phyloP scores from a whole-genome alignment of 345 rosid species.

The Salix dunnii region DNA sequence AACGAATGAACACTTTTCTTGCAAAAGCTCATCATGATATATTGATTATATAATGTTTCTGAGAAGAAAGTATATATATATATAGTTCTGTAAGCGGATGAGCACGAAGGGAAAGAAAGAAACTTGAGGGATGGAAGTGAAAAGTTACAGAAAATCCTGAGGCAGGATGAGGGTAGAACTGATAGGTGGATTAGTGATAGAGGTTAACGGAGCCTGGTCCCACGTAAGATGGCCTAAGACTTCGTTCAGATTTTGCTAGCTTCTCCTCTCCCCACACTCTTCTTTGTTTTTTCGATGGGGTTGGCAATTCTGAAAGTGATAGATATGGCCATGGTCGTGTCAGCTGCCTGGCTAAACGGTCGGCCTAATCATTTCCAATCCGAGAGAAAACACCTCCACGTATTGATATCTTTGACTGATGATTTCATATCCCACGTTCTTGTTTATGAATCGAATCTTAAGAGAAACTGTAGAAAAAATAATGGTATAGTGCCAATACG shows the following conservation, averaged over 20 bases:
- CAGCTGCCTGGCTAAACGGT: background rate
- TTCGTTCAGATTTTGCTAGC: constrained; percentile 17
- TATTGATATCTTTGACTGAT: background rate
- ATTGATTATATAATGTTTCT: too few species aligned
- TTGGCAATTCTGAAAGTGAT: too few species aligned
- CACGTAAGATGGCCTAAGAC: constrained; percentile 33
- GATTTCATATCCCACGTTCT: too few species aligned
- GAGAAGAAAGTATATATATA: too few species aligned
- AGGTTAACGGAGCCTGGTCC: constrained; percentile 49
- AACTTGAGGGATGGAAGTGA: background rate
- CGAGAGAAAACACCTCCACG: background rate
- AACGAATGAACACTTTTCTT: constrained; percentile 49
- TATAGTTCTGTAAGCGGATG: background rate
- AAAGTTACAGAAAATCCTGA: background rate
- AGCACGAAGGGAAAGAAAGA: background rate
- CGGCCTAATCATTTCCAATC: background rate
- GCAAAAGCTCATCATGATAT: constrained; percentile 49
- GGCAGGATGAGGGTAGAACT: constrained; percentile 18
- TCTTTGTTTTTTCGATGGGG: too few species aligned
- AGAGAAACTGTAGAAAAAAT: too few species aligned
- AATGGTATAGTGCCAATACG: too few species aligned
- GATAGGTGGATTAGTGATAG: constrained; percentile 39
- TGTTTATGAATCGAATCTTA: too few species aligned
- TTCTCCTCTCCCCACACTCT: constrained; percentile 1
- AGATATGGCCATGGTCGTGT: background rate